Evolutionary conservation across 108 stramenopile species (phyloP), one percentile per base, ranked within the genome.

Genomic region (Fistulifera pelliculosa): DNA sequence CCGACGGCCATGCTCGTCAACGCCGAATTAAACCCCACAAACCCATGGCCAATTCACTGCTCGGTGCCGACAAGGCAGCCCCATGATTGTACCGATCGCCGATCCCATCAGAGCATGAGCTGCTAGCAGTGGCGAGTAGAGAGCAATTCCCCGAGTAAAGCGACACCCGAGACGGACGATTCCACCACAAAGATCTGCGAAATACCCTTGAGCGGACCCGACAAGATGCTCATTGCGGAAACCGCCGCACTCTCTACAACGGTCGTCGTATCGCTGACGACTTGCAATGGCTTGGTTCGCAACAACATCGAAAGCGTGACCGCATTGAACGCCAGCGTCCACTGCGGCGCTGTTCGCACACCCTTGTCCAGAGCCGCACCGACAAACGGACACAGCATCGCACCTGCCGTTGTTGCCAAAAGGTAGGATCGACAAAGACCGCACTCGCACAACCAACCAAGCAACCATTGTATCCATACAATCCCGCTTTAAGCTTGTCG

Each of bases 151-250:
- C 49, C 69, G 27, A 76, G 26, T 15, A 78, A 60, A 0, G 73
- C 70, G 23, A 57, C 62, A 31, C 88, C 88, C 4, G 79, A 67
- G 21, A 83, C 38, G 1, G 61, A 47, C 10, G 78, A 83, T 60
- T 85, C 70, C 0, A 85, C 83, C 1, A 90, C 85, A 66, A 85
- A 90, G 42, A 90, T 90, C 66, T 90, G 89, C 8, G 85, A 87
- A 18, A 90, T 69, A 41, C 89, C 85, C 14, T 54, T 68, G 26
- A 87, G 54, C 0, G 88, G 84, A 66, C 2, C 35, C 43, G 4
- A 65, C 13, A 38, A 41, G 31, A 27, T 40, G 22, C 4, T 47
- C 49, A 38, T 28, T 14, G 28, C 25, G 12, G 42, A 19, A 3
- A 42, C 43, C 0, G 53, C 43, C 7, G 54, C 50, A 12, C 45